A percentile compares a stretch with the other conserved stretches of the same genome.
These are phyloP conservation scores for Kwoniella dejecticola DNA, from an alignment of 768 basidiomycete genomes.

Conservation along the genomic window DNA sequence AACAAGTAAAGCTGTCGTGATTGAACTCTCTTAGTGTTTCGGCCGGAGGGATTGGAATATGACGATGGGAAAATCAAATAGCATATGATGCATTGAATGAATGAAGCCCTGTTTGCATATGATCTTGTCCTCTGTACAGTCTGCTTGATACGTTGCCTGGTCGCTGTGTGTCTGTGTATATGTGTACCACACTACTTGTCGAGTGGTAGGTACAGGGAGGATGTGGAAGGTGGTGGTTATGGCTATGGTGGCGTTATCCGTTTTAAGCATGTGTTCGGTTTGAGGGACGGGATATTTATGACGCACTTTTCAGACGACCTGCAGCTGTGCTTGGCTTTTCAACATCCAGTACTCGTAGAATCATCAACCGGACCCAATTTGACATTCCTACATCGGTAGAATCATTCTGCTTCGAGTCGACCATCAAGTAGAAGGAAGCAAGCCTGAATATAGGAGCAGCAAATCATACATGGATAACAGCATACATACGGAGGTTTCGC, in stretches of 20 bases:
- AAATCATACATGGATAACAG: no score
- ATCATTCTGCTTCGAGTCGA: neutral
- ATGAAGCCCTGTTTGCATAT: neutral
- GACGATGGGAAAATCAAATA: no score
- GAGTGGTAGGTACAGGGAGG: neutral
- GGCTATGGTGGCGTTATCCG: neutral
- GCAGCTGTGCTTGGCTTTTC: constrained; percentile 9
- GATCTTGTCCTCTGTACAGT: neutral
- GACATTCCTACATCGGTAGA: neutral
- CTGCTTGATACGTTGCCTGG: neutral
- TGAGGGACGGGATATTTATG: constrained; percentile 6
- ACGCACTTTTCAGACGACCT: constrained; percentile 2
- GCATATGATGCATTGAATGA: constrained; percentile 4
- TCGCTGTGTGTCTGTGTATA: neutral
- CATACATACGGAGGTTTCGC: no score
- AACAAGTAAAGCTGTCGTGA: constrained; percentile 8
- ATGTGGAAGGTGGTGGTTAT: neutral
- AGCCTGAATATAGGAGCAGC: no score
- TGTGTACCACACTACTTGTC: no score
- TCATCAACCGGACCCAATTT: neutral
- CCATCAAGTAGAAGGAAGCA: no score
- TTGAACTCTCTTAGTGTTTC: neutral
- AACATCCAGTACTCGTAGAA: neutral
- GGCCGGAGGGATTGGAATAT: neutral
- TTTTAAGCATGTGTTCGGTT: constrained; percentile 1